Evolutionary conservation across 169 alveolate species (phyloP).

Genomic region (Plasmodium vinckei): DNA sequence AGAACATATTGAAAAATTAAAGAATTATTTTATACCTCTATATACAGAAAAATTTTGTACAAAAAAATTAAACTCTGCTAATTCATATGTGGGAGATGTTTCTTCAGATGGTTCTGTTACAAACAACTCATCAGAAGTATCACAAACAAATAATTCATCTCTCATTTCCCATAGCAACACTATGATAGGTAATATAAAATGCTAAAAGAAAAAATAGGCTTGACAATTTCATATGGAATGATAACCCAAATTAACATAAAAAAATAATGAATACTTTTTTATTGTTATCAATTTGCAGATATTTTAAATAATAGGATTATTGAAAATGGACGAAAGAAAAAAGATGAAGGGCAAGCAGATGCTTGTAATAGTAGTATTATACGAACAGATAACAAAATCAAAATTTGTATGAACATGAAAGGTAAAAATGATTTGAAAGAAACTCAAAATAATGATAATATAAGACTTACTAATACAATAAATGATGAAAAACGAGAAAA

Average conservation of each 20-base stretch:
- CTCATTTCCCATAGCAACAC: constrained; percentile 31
- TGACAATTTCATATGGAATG: too few relatives aligned
- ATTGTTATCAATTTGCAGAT: too few relatives aligned
- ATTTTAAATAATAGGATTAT: neutral
- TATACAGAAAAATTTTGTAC: constrained; percentile 49
- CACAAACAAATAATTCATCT: constrained; percentile 52
- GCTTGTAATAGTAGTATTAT: constrained; percentile 36
- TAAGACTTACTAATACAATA: neutral
- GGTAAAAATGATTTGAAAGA: constrained; percentile 9
- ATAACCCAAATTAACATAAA: too few relatives aligned
- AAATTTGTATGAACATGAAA: constrained; percentile 56
- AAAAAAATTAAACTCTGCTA: constrained; percentile 2
- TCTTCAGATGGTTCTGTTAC: constrained; percentile 58
- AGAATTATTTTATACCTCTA: constrained; percentile 50
- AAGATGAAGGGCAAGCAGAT: constrained; percentile 28
- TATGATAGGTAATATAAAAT: neutral
- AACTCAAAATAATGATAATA: neutral
- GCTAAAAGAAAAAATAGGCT: neutral
- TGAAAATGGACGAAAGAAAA: constrained; percentile 16
- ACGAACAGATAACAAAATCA: constrained; percentile 38
- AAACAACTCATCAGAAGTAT: constrained; percentile 48
- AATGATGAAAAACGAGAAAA: constrained; percentile 18
- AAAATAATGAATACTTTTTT: too few relatives aligned
- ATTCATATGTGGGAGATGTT: constrained; percentile 13
- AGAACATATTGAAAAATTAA: constrained; percentile 55